A percentile compares a stretch with the other conserved stretches of the same genome.
phyloP scores from a whole-genome alignment of 2,329 filamentous ascomycete species.

The Ophiostoma angusticollis region DNA sequence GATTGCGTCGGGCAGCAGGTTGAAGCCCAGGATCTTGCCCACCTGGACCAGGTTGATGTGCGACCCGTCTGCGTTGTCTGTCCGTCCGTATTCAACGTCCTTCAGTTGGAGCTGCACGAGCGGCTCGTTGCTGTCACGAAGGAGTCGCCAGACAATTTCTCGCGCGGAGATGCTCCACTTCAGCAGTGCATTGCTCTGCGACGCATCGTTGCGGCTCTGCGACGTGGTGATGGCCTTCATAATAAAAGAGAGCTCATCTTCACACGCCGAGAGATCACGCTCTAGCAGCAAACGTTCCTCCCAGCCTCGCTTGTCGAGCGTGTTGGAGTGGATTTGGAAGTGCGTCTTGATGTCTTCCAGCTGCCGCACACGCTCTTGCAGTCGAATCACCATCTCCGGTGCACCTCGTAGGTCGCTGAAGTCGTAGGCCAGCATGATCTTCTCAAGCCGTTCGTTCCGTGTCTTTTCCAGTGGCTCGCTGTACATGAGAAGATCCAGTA shows the following conservation, averaged over 20 bases:
- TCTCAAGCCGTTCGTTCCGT: constrained; percentile 86
- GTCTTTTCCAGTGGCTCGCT: constrained; percentile 95
- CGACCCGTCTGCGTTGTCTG: constrained; percentile 92
- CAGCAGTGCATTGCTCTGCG: constrained; percentile 65
- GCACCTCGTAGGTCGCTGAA: constrained; percentile 93
- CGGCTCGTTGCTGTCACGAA: constrained; percentile 74
- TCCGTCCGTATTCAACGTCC: constrained; percentile 85
- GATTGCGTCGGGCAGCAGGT: constrained; percentile 76
- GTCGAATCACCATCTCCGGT: constrained; percentile 78
- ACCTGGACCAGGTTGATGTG: constrained; percentile 89
- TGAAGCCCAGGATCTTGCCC: constrained; percentile 76
- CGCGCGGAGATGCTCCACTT: constrained; percentile 89
- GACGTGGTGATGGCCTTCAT: constrained; percentile 99
- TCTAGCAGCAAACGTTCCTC: constrained; percentile 81
- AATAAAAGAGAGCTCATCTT: constrained; percentile 97
- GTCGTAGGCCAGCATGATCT: constrained; percentile 97
- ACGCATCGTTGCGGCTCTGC: constrained; percentile 69
- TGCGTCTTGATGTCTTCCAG: constrained; percentile 93
- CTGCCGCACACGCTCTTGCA: constrained; percentile 87
- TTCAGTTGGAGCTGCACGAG: constrained; percentile 87
- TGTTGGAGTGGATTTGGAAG: constrained; percentile 84
- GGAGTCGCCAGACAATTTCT: constrained; percentile 94
- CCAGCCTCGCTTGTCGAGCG: constrained; percentile 81
- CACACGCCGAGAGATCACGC: constrained; percentile 73
- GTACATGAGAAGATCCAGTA: constrained; percentile 88